These are phyloP conservation scores for Neonectria ditissima DNA, from an alignment of 2,329 filamentous ascomycete species.

Conservation along the genomic window DNA sequence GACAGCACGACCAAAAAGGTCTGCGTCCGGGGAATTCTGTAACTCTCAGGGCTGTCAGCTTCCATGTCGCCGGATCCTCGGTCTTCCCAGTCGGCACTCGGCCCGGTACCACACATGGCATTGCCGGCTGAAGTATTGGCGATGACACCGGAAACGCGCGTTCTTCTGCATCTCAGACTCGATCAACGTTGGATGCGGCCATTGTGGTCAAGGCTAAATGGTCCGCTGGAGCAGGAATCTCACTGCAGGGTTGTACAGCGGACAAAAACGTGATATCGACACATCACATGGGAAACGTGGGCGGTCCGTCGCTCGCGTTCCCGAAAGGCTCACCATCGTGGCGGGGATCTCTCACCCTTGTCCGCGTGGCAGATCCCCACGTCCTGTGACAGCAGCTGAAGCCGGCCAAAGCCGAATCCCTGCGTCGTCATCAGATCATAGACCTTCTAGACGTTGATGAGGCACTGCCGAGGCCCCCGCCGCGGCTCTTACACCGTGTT, in stretches of 20 bases:
- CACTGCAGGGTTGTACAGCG: not conserved
- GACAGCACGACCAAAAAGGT: not conserved
- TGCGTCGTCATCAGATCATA: constrained; percentile 39
- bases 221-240: not conserved
- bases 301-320: constrained; percentile 10
- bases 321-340: constrained; percentile 29
- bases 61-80: constrained; percentile 21
- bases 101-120: not conserved
- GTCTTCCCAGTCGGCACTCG: constrained; percentile 23
- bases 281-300: constrained; percentile 4
- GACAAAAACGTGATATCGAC: constrained; percentile 1
- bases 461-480: constrained; percentile 38
- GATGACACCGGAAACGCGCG: not conserved
- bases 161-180: not conserved
- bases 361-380: constrained; percentile 23
- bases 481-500: constrained; percentile 10
- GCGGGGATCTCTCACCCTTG: constrained; percentile 20
- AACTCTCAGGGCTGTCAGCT: not conserved
- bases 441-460: constrained; percentile 5
- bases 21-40: not conserved
- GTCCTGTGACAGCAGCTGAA: constrained; percentile 32
- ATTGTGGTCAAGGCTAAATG: not conserved
- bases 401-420: constrained; percentile 37
- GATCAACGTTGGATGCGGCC: not conserved
- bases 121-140: not conserved